Evolutionary conservation across 495 filamentous ascomycete genomes (phyloP), one percentile per base, ranked within the genome.

Genomic region (Daldinia caldariorum): DNA sequence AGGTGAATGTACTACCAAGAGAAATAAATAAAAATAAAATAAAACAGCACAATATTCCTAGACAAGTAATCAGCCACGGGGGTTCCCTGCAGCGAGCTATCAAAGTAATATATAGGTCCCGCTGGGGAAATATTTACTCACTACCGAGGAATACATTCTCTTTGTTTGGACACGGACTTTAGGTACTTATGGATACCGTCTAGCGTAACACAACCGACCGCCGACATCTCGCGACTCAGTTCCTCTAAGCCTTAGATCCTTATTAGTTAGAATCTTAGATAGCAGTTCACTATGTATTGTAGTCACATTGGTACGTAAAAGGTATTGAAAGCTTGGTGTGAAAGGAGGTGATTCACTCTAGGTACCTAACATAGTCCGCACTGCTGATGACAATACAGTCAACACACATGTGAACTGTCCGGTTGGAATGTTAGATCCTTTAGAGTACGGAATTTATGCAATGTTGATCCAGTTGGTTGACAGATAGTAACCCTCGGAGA

Each of bases 101-200:
- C 3, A 47, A 47, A 47, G 43, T 53, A 53, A 43, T 43, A 59
- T 59, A 43, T 59, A n/a, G 16, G 43, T 47, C 18, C 26, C 26
- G 49, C 53, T 56, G 31, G 53, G 31, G 53, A 38, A 18, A 37
- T 56, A 56, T 32, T 56, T 56, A 38, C 53, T 10, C 0, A 18
- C 8, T 37, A 56, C 4, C 13, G 51, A 35, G n/a, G 31, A n/a
- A 55, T 18, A 9, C 53, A 56, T 20, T 32, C 22, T 34, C 37
- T 59, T 59, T 59, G 38, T 59, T 59, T 59, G 22, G 37, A 43
- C 38, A 22, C 56, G 56, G 56, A 43, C 18, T 59, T 59, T 59
- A 59, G 56, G 56, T 59, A 45, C 38, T 59, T 59, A 59, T 31
- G n/a, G 22, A 45, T 31, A 45, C 56, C 56, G 56, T 59, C 13